phyloP scores from a whole-genome alignment of 2,329 filamentous ascomycete genomes.

The Curvularia eragrostidis region DNA sequence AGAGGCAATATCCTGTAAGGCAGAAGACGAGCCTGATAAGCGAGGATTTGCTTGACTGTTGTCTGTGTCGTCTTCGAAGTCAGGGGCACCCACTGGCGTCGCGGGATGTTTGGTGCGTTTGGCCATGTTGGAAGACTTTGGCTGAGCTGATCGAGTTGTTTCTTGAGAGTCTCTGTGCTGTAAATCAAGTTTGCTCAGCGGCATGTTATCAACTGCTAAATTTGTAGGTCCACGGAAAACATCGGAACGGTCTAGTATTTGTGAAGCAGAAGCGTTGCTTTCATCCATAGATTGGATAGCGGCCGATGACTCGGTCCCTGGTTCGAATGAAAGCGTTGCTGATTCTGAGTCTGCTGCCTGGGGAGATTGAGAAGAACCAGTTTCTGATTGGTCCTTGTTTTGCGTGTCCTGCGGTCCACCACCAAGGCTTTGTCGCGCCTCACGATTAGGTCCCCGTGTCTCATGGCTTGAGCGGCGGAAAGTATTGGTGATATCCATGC shows the following conservation, averaged over 20 bases:
- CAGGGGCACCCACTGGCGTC: constrained; percentile 20
- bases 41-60: constrained; percentile 31
- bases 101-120: constrained; percentile 22
- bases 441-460: constrained; percentile 41
- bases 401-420: constrained; percentile 61
- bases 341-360: constrained; percentile 73
- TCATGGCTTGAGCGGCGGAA: constrained; percentile 52
- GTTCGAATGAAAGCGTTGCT: constrained; percentile 74
- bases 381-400: constrained; percentile 58
- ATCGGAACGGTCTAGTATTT: constrained; percentile 85
- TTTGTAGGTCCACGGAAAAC: constrained; percentile 85
- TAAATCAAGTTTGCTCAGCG: constrained; percentile 33
- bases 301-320: constrained; percentile 74
- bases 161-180: constrained; percentile 46
- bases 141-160: constrained; percentile 43
- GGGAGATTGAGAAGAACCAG: constrained; percentile 57
- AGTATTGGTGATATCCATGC: constrained; percentile 59
- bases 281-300: constrained; percentile 70
- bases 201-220: constrained; percentile 27
- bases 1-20: constrained; percentile 68
- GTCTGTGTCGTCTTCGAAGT: constrained; percentile 41
- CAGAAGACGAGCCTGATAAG: constrained; percentile 56
- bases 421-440: constrained; percentile 67
- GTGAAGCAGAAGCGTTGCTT: constrained; percentile 80
- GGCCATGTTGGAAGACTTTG: constrained; percentile 20